These are phyloP conservation scores for Pinus taeda DNA, from an alignment of 75 land plant genomes.

Conservation along the genomic window DNA sequence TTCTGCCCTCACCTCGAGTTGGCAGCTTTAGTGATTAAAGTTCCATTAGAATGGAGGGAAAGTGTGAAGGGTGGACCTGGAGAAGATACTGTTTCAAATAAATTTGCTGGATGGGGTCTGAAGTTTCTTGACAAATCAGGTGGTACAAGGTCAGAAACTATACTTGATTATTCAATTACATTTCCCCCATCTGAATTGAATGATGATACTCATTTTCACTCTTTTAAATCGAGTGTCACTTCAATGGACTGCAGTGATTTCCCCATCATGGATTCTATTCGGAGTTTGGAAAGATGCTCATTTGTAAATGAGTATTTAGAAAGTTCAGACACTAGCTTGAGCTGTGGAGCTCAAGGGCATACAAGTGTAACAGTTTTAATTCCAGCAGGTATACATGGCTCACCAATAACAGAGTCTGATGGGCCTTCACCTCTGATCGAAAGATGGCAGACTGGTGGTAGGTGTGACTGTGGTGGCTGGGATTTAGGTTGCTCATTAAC, in stretches of 20 bases:
- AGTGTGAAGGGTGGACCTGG: constrained; percentile 27
- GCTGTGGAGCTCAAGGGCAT: neutral
- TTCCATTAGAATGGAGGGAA: constrained; percentile 42
- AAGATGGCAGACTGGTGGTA: constrained; percentile 73
- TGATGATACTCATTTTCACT: neutral
- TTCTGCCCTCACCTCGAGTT: constrained; percentile 34
- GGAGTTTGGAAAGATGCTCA: constrained; percentile 3
- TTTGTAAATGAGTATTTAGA: constrained; percentile 1
- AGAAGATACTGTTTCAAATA: constrained; percentile 4
- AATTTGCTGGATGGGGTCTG: constrained; percentile 18
- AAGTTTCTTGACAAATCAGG: constrained; percentile 14
- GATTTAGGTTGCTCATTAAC: constrained; percentile 66
- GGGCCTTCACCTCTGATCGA: constrained; percentile 58
- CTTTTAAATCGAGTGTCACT: neutral
- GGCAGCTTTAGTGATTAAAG: constrained; percentile 43
- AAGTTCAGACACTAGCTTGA: neutral
- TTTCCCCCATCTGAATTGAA: constrained; percentile 3
- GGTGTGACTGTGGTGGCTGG: constrained; percentile 94
- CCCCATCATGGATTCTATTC: neutral
- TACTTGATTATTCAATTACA: neutral
- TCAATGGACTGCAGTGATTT: neutral
- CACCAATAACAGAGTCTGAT: constrained; percentile 40
- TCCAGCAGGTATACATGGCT: constrained; percentile 67
- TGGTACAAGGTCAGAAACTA: constrained; percentile 4
- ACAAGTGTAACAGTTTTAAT: constrained; percentile 37